phyloP scores from a whole-genome alignment of 2,329 filamentous ascomycete species.

The Didymella segeticola region DNA sequence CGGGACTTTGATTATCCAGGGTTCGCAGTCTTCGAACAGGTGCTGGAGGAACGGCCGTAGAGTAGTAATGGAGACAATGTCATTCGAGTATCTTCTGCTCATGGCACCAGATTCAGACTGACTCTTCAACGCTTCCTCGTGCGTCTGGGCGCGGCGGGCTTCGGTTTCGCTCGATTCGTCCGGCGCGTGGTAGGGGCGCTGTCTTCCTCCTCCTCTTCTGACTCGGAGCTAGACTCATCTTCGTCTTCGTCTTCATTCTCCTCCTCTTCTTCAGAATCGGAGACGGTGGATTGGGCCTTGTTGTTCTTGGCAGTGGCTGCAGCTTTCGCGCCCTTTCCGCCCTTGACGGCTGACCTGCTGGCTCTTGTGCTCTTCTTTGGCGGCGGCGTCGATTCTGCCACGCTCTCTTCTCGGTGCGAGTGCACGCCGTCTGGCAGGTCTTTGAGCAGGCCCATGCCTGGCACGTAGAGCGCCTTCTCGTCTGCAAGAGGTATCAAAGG shows the following conservation, averaged over 20 bases:
- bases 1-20: conserved; percentile 9
- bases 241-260: conserved; percentile 46
- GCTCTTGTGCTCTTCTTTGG: conserved; percentile 41
- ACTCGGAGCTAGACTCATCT: conserved; percentile 40
- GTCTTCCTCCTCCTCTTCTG: conserved; percentile 39
- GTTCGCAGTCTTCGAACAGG: not conserved
- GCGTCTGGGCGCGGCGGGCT: conserved; percentile 36
- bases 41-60: not conserved
- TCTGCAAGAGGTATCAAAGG: conserved; percentile 40
- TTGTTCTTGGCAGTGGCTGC: conserved; percentile 34
- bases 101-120: not conserved
- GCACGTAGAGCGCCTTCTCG: conserved; percentile 41
- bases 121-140: conserved; percentile 35
- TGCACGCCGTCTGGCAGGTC: conserved; percentile 36
- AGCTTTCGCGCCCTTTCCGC: conserved; percentile 32
- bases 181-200: conserved; percentile 43
- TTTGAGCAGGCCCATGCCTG: conserved; percentile 44
- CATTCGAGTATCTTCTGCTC: conserved; percentile 6
- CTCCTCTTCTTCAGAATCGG: conserved; percentile 50
- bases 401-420: conserved; percentile 39
- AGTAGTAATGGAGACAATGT: not conserved
- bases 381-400: conserved; percentile 38
- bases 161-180: conserved; percentile 37
- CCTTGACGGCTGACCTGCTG: conserved; percentile 32
- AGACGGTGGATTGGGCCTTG: conserved; percentile 42